A percentile compares a stretch with the other conserved stretches of the same genome.
Conservation (phyloP, 2,329 filamentous ascomycete species). For the Cyanodermella asteris region DNA sequence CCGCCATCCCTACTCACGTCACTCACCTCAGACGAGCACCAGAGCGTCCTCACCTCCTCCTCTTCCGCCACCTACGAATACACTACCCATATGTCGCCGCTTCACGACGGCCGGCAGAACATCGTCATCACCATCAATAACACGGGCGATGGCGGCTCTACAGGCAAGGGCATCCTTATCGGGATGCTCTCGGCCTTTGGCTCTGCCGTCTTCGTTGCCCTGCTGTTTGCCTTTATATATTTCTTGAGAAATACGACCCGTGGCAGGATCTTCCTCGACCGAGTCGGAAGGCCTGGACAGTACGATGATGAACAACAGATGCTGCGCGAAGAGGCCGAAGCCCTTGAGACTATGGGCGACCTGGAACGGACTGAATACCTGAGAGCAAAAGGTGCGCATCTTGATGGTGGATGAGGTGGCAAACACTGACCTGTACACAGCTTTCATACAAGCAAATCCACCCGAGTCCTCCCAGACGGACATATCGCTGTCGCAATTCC, state of each 20-base stretch:
- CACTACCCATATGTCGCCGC: too few relatives aligned
- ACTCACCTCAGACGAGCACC: too few relatives aligned
- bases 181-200: conserved; percentile 87
- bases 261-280: conserved; percentile 79
- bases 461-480: conserved; percentile 91
- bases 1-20: too few relatives aligned
- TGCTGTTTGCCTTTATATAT: conserved; percentile 65
- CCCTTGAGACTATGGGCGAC: conserved; percentile 88
- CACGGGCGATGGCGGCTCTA: conserved; percentile 26
- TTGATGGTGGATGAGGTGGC: conserved; percentile 1
- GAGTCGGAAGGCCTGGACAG: conserved; percentile 80
- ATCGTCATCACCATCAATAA: conserved; percentile 13
- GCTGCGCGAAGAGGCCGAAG: conserved; percentile 79
- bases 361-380: conserved; percentile 75
- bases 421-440: conserved; percentile 23
- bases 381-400: conserved; percentile 64
- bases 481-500: conserved; percentile 89
- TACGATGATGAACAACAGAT: conserved; percentile 97
- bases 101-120: too few relatives aligned
- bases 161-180: conserved; percentile 68
- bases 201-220: conserved; percentile 62
- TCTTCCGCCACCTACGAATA: too few relatives aligned
- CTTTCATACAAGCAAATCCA: conserved; percentile 82
- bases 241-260: conserved; percentile 80
- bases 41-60: too few relatives aligned